These are phyloP conservation scores for Nitzschia sp. DNA, from an alignment of 108 stramenopile genomes.

Conservation along the genomic window DNA sequence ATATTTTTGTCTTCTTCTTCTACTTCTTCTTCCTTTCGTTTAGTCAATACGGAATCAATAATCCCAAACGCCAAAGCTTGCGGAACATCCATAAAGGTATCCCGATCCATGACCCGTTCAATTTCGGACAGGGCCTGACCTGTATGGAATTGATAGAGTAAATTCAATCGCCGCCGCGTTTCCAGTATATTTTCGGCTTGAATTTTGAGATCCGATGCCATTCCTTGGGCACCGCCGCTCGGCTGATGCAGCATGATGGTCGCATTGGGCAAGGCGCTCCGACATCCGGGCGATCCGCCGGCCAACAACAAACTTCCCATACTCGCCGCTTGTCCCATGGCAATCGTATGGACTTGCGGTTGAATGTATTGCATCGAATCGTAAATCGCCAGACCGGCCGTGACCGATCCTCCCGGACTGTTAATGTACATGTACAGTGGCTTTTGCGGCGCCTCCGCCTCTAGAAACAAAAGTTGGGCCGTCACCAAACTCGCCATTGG, in stretches of 20 bases:
- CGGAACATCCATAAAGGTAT: conserved; percentile 88
- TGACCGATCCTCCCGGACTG: conserved; percentile 90
- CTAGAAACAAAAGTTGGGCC: conserved; percentile 93
- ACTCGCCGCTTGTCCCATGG: conserved; percentile 97
- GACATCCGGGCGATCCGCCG: conserved; percentile 77
- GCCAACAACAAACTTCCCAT: conserved; percentile 94
- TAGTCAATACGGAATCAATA: conserved; percentile 83
- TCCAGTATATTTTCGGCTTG: conserved; percentile 84
- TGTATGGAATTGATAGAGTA: conserved; percentile 86
- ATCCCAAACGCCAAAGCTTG: conserved; percentile 92
- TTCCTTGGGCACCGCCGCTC: conserved; percentile 93
- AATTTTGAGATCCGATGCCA: conserved; percentile 95
- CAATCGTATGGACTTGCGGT: conserved; percentile 90
- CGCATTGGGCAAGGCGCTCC: conserved; percentile 87
- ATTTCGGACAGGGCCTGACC: conserved; percentile 72
- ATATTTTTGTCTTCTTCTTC: conserved; percentile 12
- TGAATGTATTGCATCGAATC: conserved; percentile 98
- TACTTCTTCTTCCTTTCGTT: not conserved
- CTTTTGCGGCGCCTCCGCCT: conserved; percentile 85
- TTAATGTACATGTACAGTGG: conserved; percentile 96
- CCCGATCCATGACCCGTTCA: conserved; percentile 95
- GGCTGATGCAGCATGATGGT: conserved; percentile 97
- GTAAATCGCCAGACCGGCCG: conserved; percentile 94
- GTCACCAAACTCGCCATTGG: conserved; percentile 88
- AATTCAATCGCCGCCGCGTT: conserved; percentile 75